Evolutionary conservation across 805 yeast species (phyloP).

Genomic region (Pichia cabralensis): DNA sequence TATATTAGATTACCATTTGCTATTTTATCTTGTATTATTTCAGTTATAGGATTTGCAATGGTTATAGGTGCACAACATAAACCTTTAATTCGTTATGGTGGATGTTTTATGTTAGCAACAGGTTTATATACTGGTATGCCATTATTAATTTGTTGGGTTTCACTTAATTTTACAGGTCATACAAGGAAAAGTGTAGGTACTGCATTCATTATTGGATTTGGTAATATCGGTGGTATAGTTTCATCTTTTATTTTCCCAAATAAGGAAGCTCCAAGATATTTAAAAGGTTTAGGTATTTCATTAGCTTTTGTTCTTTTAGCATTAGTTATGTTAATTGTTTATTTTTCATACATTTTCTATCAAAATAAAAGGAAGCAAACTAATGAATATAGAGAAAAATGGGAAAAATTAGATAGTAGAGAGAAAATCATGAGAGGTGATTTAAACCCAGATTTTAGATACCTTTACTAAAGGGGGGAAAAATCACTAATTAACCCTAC

Average conservation of each 20-base stretch:
- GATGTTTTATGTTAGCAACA: conserved; percentile 47
- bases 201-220: conserved; percentile 55
- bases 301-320: conserved; percentile 39
- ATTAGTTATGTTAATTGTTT: conserved; percentile 25
- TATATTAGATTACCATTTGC: conserved; percentile 38
- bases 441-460: conserved; percentile 35
- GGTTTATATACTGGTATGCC: conserved; percentile 65
- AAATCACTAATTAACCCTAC: too few relatives aligned
- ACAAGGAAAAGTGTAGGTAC: conserved; percentile 40
- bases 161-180: conserved; percentile 56
- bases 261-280: conserved; percentile 49
- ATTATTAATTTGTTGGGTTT: conserved; percentile 55
- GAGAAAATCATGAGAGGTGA: conserved; percentile 26
- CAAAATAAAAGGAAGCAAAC: conserved; percentile 29
- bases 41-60: conserved; percentile 47
- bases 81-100: conserved; percentile 40
- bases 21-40: conserved; percentile 24
- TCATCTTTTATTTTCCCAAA: conserved; percentile 47
- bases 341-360: conserved; percentile 24
- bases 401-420: conserved; percentile 21
- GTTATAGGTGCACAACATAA: conserved; percentile 33
- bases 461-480: conserved; percentile 33
- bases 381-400: conserved; percentile 19
- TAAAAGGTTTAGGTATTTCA: conserved; percentile 42
- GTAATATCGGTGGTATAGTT: conserved; percentile 65